Conservation (phyloP, 768 basidiomycete species). For the Boletus fagicola region DNA sequence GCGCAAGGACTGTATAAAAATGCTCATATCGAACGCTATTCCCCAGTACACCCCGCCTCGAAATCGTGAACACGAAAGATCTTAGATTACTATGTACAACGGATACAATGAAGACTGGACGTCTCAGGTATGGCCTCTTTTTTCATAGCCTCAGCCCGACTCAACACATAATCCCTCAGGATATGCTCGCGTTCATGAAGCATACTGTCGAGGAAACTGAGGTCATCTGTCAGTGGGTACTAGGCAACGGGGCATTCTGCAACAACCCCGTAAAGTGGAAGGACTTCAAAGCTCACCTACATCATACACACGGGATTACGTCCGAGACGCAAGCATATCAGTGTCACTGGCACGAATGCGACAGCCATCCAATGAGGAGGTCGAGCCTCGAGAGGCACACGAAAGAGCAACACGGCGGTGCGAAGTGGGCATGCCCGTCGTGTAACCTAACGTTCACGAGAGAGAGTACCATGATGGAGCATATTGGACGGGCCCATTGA, state of each 20-base stretch:
- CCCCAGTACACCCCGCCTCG: neutral
- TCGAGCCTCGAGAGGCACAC: slow-evolving; percentile 11
- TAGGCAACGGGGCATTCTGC: neutral
- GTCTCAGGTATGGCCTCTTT: neutral
- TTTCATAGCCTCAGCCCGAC: neutral
- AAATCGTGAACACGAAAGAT: neutral
- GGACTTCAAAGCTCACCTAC: slow-evolving; percentile 9
- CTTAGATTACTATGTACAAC: neutral
- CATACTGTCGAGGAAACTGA: neutral
- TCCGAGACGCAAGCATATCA: neutral
- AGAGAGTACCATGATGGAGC: neutral
- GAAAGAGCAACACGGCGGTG: slow-evolving; percentile 8
- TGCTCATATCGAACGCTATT: neutral
- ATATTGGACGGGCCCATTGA: neutral
- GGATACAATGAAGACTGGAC: neutral
- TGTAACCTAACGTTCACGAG: slow-evolving; percentile 7
- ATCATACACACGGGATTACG: neutral
- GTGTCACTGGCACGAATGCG: slow-evolving; percentile 13
- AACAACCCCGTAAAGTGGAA: neutral
- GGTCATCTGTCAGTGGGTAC: slow-evolving; percentile 8
- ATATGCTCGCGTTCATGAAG: slow-evolving; percentile 4
- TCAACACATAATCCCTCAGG: neutral
- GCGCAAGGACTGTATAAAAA: slow-evolving; percentile 4
- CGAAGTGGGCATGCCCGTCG: slow-evolving; percentile 8
- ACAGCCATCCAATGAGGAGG: neutral